phyloP scores from a whole-genome alignment of 2,329 filamentous ascomycete genomes.

The Colletotrichum theobromicola region DNA sequence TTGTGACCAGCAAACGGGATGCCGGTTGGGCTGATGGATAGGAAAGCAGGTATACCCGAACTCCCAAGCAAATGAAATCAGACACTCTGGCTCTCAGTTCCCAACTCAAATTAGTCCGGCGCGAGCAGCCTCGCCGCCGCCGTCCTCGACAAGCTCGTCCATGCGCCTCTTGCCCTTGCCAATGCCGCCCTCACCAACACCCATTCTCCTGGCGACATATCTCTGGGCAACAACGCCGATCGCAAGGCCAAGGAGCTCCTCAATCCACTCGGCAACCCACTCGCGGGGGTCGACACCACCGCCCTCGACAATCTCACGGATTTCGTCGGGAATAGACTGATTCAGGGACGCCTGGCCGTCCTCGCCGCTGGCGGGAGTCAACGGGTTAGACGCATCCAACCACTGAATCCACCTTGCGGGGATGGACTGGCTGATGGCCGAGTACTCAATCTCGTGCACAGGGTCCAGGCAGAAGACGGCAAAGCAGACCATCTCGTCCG shows the following conservation, averaged over 20 bases:
- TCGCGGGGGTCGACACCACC: constrained; percentile 88
- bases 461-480: constrained; percentile 86
- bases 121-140: constrained; percentile 21
- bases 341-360: constrained; percentile 40
- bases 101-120: constrained; percentile 18
- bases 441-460: constrained; percentile 88
- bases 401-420: constrained; percentile 88
- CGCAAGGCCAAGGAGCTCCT: constrained; percentile 79
- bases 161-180: constrained; percentile 66
- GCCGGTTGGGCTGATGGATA: background rate
- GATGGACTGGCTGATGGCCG: constrained; percentile 80
- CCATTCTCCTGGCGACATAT: constrained; percentile 95
- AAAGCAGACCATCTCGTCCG: constrained; percentile 72
- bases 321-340: constrained; percentile 74
- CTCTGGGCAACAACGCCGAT: constrained; percentile 90
- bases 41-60: constrained; percentile 18
- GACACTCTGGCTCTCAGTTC: background rate
- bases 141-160: constrained; percentile 59
- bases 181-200: constrained; percentile 81
- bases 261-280: constrained; percentile 97
- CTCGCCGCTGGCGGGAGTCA: constrained; percentile 59
- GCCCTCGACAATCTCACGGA: constrained; percentile 79
- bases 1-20: background rate
- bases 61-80: constrained; percentile 7
- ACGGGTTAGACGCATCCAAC: constrained; percentile 77